Base-by-base conservation (phyloP, 1,139 yeast species). In the Zhuliangozyma blackwelliae region DNA sequence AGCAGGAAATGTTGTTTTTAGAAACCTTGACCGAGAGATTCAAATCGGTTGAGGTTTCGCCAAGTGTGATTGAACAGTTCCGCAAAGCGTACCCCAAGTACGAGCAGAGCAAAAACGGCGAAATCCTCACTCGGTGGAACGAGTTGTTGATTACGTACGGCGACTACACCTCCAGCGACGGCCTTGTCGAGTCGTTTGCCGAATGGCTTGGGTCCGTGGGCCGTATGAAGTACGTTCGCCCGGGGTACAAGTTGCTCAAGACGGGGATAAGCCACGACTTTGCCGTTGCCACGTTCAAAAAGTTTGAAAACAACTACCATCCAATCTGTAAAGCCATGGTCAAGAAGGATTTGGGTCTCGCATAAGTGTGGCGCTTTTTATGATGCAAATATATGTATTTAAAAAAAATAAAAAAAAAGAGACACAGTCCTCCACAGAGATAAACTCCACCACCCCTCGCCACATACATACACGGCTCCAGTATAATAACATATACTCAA, bases 221-320 rank as follows among this genome's bases (percentile, higher is more conserved):
- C 13, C 52, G 73, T 44, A 67, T 67, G 73, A 67, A 67, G 47
- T 67, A 56, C 37, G 70, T 65, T 10, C 52, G 72, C 43, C 73
- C 72, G 1, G 72, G 72, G 3, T 66, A 63, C 45, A 55, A 49
- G 28, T 45, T 65, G 21, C 55, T 67, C 36, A 45, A 45, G 28
- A 49, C 53, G 23, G 50, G 49, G n/a, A 55, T 66, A 19, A 50
- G 57, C 34, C 49, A 49, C 29, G 61, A 61, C 2, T 58, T 54
- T 45, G 72, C 72, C 2, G 42, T 57, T 5, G 40, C 41, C 9
- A 55, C 57, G 3, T 66, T 63, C 47, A 43, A 46, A 16, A 49
- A 48, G 32, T 53, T 40, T 37, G 57, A 54, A 40, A 31, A 40
- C 11, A 47, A 47, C 5, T 66, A 66, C 46, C 72, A 66, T 47